phyloP scores from a whole-genome alignment of 2,329 filamentous ascomycete genomes.

The Claviceps humidiphila region DNA sequence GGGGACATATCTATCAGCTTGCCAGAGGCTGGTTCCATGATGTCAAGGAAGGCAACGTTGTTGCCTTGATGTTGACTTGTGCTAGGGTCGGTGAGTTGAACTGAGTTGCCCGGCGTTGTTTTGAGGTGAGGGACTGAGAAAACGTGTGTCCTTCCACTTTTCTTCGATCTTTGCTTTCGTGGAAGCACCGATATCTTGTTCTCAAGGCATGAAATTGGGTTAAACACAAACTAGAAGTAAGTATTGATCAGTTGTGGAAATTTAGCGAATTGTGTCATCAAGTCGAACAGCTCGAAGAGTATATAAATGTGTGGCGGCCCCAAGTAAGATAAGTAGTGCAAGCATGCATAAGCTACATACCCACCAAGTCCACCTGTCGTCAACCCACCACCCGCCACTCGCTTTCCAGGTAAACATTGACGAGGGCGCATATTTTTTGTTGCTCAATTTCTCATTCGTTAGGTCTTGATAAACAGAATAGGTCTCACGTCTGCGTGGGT shows the following conservation, averaged over 20 bases:
- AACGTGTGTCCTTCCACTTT: not conserved
- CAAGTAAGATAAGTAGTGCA: not conserved
- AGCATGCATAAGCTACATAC: not conserved
- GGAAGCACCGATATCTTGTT: not conserved
- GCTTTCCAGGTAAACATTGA: not conserved
- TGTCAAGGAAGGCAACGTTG: not conserved
- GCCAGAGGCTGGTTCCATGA: conserved; percentile 22
- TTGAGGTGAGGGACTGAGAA: too few relatives aligned
- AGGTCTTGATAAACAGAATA: not conserved
- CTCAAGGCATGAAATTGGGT: not conserved
- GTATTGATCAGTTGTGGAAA: not conserved
- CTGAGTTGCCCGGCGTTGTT: too few relatives aligned
- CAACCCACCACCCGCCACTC: not conserved
- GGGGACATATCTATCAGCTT: not conserved
- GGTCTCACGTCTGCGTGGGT: not conserved
- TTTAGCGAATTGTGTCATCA: not conserved
- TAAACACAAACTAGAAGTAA: not conserved
- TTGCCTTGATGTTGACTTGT: not conserved
- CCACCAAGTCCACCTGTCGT: not conserved
- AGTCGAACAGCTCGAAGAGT: not conserved
- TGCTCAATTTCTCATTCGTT: not conserved
- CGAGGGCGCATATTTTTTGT: not conserved
- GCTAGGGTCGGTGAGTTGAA: not conserved
- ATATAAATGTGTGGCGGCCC: not conserved
- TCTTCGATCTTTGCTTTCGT: not conserved